Evolutionary conservation across 2,329 filamentous ascomycete species (phyloP).

Genomic region (Aspergillus sp.): DNA sequence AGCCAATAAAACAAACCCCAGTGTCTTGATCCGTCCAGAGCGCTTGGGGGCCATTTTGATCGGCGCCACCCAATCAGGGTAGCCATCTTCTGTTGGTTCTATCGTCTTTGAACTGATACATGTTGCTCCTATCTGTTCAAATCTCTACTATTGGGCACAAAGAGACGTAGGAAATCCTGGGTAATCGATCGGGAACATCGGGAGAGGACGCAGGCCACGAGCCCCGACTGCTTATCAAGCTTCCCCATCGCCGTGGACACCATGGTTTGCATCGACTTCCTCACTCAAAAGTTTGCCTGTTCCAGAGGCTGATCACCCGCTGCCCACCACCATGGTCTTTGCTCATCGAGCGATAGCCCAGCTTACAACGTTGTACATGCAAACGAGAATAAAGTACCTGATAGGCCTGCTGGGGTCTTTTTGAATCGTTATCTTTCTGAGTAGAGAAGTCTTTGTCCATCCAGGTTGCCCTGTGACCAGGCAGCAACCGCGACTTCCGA

Average conservation of each 20-base stretch:
- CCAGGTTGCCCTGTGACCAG: constrained; percentile 17
- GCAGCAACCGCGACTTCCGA: constrained; percentile 21
- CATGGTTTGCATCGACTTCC: background rate
- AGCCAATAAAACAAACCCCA: too few relatives aligned
- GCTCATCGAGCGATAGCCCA: too few relatives aligned
- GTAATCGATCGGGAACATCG: constrained; percentile 1
- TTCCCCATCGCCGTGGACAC: too few relatives aligned
- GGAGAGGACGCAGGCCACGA: constrained; percentile 9
- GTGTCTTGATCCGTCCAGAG: too few relatives aligned
- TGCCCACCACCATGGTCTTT: background rate
- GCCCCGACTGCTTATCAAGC: background rate
- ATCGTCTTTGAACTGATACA: too few relatives aligned
- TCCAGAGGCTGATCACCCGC: constrained; percentile 6
- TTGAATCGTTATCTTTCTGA: too few relatives aligned
- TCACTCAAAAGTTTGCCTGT: background rate
- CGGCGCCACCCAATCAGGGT: too few relatives aligned
- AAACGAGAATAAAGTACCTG: background rate
- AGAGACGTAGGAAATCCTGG: too few relatives aligned
- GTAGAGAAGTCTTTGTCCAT: constrained; percentile 18
- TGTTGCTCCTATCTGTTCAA: too few relatives aligned
- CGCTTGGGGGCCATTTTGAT: too few relatives aligned
- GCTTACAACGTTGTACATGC: background rate
- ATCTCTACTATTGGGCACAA: too few relatives aligned
- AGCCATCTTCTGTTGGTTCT: too few relatives aligned
- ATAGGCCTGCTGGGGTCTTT: background rate